phyloP scores from a whole-genome alignment of 106 monocot genomes.

The Dioscorea alata region DNA sequence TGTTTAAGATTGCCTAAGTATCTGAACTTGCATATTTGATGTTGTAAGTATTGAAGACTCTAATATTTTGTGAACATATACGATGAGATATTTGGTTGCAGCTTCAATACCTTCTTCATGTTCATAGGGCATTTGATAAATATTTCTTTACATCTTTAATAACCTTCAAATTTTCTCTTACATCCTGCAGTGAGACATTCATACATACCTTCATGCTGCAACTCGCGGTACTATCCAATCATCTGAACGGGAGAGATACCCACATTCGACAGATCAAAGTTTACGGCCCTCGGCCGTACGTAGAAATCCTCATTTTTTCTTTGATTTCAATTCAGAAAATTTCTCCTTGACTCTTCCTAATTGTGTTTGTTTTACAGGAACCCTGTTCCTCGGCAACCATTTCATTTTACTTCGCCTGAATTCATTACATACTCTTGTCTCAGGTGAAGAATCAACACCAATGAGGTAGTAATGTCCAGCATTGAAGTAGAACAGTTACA shows the following conservation, averaged over 20 bases:
- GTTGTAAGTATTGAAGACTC: too few species aligned
- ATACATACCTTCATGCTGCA: conserved; percentile 99
- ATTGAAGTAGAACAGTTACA: too few species aligned
- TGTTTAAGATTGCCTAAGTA: too few species aligned
- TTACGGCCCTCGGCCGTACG: conserved; percentile 87
- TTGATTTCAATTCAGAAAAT: not conserved
- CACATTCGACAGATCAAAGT: conserved; percentile 97
- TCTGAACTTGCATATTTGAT: too few species aligned
- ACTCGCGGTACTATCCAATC: conserved; percentile 79
- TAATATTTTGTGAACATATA: too few species aligned
- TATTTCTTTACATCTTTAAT: too few species aligned
- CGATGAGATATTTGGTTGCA: too few species aligned
- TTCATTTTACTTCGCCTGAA: conserved; percentile 87
- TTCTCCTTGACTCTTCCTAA: not conserved
- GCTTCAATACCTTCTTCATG: too few species aligned
- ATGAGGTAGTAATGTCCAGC: too few species aligned
- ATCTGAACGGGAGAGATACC: conserved; percentile 94
- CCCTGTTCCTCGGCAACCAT: conserved; percentile 87
- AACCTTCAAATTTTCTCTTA: not conserved
- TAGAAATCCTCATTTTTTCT: conserved; percentile 6
- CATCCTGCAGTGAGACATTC: conserved; percentile 63
- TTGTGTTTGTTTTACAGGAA: conserved; percentile 52
- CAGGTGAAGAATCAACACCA: conserved; percentile 21
- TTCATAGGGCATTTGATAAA: too few species aligned
- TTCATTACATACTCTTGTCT: conserved; percentile 75